These are phyloP conservation scores for Salvia hispanica DNA, from an alignment of 257 asterid genomes.

Conservation along the genomic window DNA sequence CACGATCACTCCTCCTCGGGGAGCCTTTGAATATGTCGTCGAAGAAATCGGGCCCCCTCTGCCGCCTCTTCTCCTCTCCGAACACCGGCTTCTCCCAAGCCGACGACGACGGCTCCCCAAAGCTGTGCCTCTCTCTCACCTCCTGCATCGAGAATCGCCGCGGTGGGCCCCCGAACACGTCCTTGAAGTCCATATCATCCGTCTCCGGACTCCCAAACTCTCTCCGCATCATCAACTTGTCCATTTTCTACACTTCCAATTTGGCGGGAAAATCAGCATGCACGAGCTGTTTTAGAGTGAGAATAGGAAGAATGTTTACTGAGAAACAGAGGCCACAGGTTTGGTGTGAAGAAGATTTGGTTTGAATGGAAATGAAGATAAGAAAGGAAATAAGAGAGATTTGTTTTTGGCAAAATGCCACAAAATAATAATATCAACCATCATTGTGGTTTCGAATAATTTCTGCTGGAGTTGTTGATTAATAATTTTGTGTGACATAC, in stretches of 20 bases:
- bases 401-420: slow-evolving; percentile 4
- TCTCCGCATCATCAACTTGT: slow-evolving; percentile 45
- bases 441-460: background rate
- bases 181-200: slow-evolving; percentile 69
- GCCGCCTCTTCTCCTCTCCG: slow-evolving; percentile 62
- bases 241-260: slow-evolving; percentile 38
- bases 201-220: slow-evolving; percentile 41
- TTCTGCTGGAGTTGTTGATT: slow-evolving; percentile 27
- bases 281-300: slow-evolving; percentile 3
- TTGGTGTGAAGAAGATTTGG: slow-evolving; percentile 24
- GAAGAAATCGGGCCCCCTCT: slow-evolving; percentile 56
- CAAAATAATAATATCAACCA: background rate
- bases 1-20: slow-evolving; percentile 49
- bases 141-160: slow-evolving; percentile 76
- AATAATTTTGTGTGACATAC: slow-evolving; percentile 18
- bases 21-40: slow-evolving; percentile 75
- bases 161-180: slow-evolving; percentile 95
- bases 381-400: slow-evolving; percentile 42
- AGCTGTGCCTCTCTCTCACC: slow-evolving; percentile 50
- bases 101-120: slow-evolving; percentile 39
- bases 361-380: slow-evolving; percentile 40
- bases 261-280: slow-evolving; percentile 49
- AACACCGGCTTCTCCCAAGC: slow-evolving; percentile 75
- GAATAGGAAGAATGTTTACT: slow-evolving; percentile 1
- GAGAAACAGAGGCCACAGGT: slow-evolving; percentile 63